Conservation (phyloP, 176 grass and related monocot species). For the Rhynchospora tenuis region DNA sequence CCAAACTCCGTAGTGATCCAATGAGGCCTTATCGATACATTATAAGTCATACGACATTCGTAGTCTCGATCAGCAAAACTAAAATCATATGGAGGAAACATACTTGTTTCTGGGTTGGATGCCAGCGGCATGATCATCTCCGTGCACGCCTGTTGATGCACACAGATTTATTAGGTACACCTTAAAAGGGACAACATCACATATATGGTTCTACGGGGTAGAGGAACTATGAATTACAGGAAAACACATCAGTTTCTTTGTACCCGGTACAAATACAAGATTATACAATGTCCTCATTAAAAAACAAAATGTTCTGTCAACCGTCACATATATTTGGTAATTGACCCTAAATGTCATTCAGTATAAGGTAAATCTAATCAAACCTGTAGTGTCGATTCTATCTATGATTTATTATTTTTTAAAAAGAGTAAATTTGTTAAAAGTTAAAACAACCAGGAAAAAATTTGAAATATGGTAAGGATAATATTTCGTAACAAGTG, state of each 20-base stretch:
- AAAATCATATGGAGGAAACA: slow-evolving; percentile 76
- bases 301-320: background rate
- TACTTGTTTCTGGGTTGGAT: slow-evolving; percentile 58
- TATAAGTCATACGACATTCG: slow-evolving; percentile 50
- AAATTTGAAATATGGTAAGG: background rate
- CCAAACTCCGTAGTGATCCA: slow-evolving; percentile 91
- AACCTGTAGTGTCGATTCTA: background rate
- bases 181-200: background rate
- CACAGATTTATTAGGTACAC: background rate
- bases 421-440: background rate
- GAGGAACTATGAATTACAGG: background rate
- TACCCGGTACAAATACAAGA: background rate
- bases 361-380: background rate
- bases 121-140: slow-evolving; percentile 99
- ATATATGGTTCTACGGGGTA: background rate
- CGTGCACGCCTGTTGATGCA: slow-evolving; percentile 78
- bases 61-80: slow-evolving; percentile 45
- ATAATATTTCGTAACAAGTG: background rate
- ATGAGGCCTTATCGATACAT: slow-evolving; percentile 59
- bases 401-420: background rate
- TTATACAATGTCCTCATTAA: background rate
- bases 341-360: background rate
- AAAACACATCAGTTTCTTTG: background rate
- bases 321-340: background rate
- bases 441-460: background rate